A percentile compares a stretch with the other conserved stretches of the same genome.
phyloP scores from a whole-genome alignment of 2,329 filamentous ascomycete species.

The Sclerotinia spermophila region DNA sequence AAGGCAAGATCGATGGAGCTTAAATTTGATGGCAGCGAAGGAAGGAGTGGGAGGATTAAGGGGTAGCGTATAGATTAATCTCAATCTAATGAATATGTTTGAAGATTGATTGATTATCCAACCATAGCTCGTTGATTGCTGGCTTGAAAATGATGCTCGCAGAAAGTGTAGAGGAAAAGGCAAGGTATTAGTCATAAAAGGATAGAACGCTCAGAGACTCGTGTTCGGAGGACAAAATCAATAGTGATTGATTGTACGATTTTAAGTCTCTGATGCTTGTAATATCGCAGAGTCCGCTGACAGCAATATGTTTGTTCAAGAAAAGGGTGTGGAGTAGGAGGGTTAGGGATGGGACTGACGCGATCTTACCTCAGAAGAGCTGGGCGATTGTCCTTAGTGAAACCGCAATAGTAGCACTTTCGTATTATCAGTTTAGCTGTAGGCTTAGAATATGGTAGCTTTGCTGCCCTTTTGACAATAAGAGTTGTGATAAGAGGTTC shows the following conservation, averaged over 20 bases:
- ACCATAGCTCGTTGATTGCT: neutral
- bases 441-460: neutral
- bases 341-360: neutral
- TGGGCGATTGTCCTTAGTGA: neutral
- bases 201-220: neutral
- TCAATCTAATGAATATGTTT: neutral
- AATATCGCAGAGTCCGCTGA: neutral
- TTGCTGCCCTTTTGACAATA: neutral
- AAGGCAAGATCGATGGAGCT: neutral
- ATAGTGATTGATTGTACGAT: neutral
- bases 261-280: neutral
- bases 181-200: neutral
- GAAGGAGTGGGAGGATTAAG: neutral
- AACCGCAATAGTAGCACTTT: neutral
- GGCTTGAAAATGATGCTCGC: neutral
- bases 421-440: neutral
- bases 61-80: neutral
- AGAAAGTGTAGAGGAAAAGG: neutral
- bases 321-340: neutral
- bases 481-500: neutral
- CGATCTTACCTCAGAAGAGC: slow-evolving; percentile 8
- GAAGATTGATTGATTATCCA: neutral
- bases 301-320: neutral
- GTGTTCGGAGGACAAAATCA: neutral
- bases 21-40: neutral